Evolutionary conservation across 768 basidiomycete species (phyloP).

Genomic region (Roridomyces roridus): DNA sequence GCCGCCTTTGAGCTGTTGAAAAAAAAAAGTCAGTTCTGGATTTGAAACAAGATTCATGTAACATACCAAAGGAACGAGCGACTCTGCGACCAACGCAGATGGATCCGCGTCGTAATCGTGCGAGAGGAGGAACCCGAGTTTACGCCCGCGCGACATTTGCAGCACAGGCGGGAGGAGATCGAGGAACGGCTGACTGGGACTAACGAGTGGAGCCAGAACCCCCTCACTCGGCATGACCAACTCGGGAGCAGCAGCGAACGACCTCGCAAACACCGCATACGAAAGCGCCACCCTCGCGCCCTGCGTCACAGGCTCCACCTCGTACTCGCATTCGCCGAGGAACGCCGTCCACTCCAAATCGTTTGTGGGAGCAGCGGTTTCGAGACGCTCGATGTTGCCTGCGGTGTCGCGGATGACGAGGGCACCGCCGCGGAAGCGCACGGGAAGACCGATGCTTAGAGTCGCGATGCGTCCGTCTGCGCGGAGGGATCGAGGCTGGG

Average conservation of each 20-base stretch:
- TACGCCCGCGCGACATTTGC: conserved; percentile 73
- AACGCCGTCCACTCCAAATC: conserved; percentile 85
- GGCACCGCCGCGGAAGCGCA: conserved; percentile 73
- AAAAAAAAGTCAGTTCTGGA: neutral
- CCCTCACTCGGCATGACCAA: conserved; percentile 16
- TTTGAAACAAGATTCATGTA: neutral
- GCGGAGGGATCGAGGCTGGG: conserved; percentile 57
- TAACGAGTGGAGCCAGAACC: conserved; percentile 67
- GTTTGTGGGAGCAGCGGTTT: conserved; percentile 62
- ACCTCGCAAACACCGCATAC: conserved; percentile 74
- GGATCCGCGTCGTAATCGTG: conserved; percentile 77
- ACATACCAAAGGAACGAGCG: conserved; percentile 69
- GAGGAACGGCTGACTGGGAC: conserved; percentile 76
- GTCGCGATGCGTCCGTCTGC: conserved; percentile 78
- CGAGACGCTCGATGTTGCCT: conserved; percentile 65
- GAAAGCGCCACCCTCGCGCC: conserved; percentile 75
- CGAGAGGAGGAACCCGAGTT: conserved; percentile 74
- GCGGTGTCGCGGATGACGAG: conserved; percentile 63
- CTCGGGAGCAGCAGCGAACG: conserved; percentile 57
- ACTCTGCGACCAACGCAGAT: conserved; percentile 70
- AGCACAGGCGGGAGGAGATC: conserved; percentile 75
- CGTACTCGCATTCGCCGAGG: conserved; percentile 75
- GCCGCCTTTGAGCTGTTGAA: conserved; percentile 71
- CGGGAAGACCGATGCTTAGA: conserved; percentile 74
- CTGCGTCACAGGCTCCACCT: conserved; percentile 72